Percentiles rank a stretch among this genome's conserved stretches.
These are phyloP conservation scores for Solanum commersonii DNA, from an alignment of 257 asterid genomes.

Conservation along the genomic window DNA sequence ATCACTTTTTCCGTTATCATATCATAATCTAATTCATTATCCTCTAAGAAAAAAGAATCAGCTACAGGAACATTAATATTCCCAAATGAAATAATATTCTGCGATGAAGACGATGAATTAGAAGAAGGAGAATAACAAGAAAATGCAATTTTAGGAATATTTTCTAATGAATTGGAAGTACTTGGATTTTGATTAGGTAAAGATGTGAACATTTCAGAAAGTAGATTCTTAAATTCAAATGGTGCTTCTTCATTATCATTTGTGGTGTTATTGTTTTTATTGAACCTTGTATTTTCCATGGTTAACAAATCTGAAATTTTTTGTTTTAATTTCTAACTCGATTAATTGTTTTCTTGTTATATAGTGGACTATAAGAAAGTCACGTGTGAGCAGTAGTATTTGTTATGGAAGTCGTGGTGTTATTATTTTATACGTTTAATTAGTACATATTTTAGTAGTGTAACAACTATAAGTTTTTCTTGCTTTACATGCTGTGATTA, in stretches of 20 bases:
- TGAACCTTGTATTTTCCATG: not conserved
- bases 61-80: not conserved
- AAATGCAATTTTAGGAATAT: not conserved
- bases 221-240: not conserved
- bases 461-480: not conserved
- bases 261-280: not conserved
- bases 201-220: not conserved
- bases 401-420: not conserved
- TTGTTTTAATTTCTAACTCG: not conserved
- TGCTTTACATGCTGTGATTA: not conserved
- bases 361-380: not conserved
- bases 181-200: not conserved
- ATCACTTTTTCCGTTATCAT: not conserved
- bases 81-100: not conserved
- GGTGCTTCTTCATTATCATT: not conserved
- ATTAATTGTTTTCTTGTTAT: not conserved
- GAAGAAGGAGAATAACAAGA: not conserved
- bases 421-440: not conserved
- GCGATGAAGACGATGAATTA: not conserved
- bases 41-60: not conserved
- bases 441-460: not conserved
- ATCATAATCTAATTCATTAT: not conserved
- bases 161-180: not conserved
- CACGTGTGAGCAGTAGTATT: not conserved
- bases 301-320: not conserved